phyloP scores from a whole-genome alignment of 768 basidiomycete species.

The Coprinopsis sp. region DNA sequence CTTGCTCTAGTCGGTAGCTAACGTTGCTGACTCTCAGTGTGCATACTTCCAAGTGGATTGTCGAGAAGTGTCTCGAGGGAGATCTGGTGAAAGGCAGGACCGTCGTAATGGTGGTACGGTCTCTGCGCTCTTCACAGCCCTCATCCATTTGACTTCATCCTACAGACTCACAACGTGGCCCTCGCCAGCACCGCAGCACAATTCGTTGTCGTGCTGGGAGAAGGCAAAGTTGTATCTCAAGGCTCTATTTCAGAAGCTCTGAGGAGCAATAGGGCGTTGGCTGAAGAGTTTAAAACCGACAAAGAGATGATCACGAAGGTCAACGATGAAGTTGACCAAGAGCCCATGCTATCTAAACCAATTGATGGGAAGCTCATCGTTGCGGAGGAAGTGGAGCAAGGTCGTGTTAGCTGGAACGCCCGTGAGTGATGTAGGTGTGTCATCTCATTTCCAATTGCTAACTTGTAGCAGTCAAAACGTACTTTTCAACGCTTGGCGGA shows the following conservation, averaged over 20 bases:
- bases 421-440: no score
- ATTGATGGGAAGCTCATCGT: no score
- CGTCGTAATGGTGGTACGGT: constrained; percentile 66
- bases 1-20: not conserved
- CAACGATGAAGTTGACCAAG: no score
- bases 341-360: no score
- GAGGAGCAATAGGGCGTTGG: constrained; percentile 22
- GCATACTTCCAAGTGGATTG: constrained; percentile 79
- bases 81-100: constrained; percentile 72
- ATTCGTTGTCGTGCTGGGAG: constrained; percentile 53
- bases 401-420: no score
- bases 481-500: constrained; percentile 30
- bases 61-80: constrained; percentile 71
- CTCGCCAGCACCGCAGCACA: constrained; percentile 47
- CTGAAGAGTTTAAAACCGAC: constrained; percentile 24
- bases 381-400: no score
- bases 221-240: constrained; percentile 47
- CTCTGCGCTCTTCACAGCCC: not conserved
- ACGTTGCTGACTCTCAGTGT: constrained; percentile 34
- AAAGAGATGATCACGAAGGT: constrained; percentile 21
- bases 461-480: constrained; percentile 26
- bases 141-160: not conserved
- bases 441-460: not conserved
- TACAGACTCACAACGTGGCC: constrained; percentile 44
- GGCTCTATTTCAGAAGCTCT: constrained; percentile 46